These are phyloP conservation scores for Chaetomium globosum DNA, from an alignment of 2,329 filamentous ascomycete species.

Conservation along the genomic window DNA sequence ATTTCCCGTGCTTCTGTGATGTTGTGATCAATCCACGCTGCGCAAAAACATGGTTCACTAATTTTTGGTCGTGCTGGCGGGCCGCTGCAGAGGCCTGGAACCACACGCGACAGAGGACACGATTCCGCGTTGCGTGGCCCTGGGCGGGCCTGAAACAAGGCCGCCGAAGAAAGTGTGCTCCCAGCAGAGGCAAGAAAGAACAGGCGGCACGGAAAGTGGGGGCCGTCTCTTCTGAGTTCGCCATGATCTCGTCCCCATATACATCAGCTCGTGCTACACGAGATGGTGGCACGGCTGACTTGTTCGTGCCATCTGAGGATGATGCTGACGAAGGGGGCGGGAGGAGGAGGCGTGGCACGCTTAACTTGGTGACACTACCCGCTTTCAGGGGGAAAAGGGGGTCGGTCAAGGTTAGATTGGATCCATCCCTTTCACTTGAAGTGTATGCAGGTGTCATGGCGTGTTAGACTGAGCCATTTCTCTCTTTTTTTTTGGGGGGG, in stretches of 20 bases:
- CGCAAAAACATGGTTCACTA: neutral
- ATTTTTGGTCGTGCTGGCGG: neutral
- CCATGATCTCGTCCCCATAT: neutral
- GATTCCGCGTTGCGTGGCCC: neutral
- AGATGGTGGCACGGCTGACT: neutral
- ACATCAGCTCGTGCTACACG: neutral
- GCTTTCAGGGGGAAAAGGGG: neutral
- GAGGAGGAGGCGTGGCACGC: constrained; percentile 3
- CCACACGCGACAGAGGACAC: neutral
- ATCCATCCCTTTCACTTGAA: neutral
- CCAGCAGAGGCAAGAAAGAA: neutral
- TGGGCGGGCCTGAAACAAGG: constrained; percentile 6
- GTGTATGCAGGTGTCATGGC: neutral
- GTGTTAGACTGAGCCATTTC: too few species aligned
- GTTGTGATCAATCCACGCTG: neutral
- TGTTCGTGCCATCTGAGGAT: neutral
- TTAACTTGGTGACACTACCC: neutral
- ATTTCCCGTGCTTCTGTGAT: neutral
- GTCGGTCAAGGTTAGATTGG: neutral
- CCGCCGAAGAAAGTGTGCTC: neutral
- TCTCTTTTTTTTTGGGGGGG: too few species aligned
- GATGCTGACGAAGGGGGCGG: neutral
- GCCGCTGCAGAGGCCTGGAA: constrained; percentile 11
- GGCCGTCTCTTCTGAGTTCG: neutral
- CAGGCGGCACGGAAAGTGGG: neutral